Percentiles rank a stretch among this genome's conserved stretches.
These are phyloP conservation scores for Phytophthora citricola DNA, from an alignment of 352 stramenopile species.

Conservation along the genomic window DNA sequence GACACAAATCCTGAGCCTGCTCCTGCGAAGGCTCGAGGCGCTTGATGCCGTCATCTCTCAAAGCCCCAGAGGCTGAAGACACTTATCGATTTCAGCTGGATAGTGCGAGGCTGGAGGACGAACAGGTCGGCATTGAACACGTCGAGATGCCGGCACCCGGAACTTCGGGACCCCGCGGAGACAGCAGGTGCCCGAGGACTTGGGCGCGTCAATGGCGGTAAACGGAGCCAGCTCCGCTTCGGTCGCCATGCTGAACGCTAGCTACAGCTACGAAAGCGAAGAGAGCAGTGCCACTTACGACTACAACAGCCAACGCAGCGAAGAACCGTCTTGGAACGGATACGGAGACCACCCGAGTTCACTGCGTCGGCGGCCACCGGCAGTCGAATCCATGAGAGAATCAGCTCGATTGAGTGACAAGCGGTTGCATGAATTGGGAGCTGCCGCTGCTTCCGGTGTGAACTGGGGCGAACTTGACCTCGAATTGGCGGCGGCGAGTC, in stretches of 20 bases:
- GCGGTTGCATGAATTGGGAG: constrained; percentile 43
- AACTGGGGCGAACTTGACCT: constrained; percentile 49
- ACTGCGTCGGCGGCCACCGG: constrained; percentile 8
- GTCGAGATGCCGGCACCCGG: constrained; percentile 18
- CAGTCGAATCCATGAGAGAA: constrained; percentile 22
- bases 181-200: constrained; percentile 12
- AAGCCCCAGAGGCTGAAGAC: constrained; percentile 1
- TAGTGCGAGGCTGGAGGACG: constrained; percentile 1
- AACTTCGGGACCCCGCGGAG: constrained; percentile 16
- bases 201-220: constrained; percentile 18
- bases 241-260: constrained; percentile 32
- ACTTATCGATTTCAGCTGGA: constrained; percentile 11
- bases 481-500: constrained; percentile 34
- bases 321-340: constrained; percentile 25
- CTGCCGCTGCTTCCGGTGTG: constrained; percentile 30
- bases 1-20: constrained; percentile 34
- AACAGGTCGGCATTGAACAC: neutral
- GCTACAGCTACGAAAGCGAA: constrained; percentile 35
- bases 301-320: constrained; percentile 21
- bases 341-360: constrained; percentile 21
- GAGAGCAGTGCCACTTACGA: constrained; percentile 34
- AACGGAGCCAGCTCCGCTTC: constrained; percentile 24
- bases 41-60: constrained; percentile 24
- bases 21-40: constrained; percentile 16
- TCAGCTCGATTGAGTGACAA: constrained; percentile 47